Percentiles rank a stretch among this genome's conserved stretches.
Conservation (phyloP, 2,329 filamentous ascomycete species). For the Bipolaris sorokiniana region DNA sequence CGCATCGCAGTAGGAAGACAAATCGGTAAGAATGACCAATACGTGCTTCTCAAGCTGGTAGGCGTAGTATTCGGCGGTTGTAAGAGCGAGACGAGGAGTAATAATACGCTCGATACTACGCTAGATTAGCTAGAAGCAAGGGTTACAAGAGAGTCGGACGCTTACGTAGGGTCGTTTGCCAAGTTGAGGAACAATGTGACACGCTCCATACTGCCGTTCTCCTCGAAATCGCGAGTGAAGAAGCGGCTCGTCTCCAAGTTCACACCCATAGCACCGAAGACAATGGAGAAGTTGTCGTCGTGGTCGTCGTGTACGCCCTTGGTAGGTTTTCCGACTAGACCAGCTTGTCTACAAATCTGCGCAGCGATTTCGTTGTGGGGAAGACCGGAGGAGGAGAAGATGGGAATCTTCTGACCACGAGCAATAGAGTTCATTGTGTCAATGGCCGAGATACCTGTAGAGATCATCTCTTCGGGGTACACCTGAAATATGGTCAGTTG, state of each 20-base stretch:
- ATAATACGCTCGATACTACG: constrained; percentile 97
- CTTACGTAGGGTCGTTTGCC: constrained; percentile 97
- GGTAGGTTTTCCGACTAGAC: constrained; percentile 88
- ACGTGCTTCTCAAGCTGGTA: constrained; percentile 99
- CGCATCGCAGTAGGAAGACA: constrained; percentile 97
- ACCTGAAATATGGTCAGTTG: constrained; percentile 62
- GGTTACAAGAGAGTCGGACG: constrained; percentile 24
- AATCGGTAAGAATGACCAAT: constrained; percentile 95
- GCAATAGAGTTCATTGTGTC: constrained; percentile 94
- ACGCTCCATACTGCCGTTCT: constrained; percentile 98
- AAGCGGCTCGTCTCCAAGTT: constrained; percentile 99
- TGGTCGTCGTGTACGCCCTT: constrained; percentile 97
- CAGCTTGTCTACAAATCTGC: constrained; percentile 96
- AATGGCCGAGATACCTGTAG: constrained; percentile 98
- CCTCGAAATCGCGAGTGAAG: constrained; percentile 98
- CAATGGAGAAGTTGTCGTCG: constrained; percentile 99
- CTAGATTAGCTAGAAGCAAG: constrained; percentile 24
- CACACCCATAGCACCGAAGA: constrained; percentile 99
- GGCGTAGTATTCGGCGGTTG: constrained; percentile 98
- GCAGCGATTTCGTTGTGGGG: constrained; percentile 99
- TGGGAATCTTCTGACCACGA: constrained; percentile 98
- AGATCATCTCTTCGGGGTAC: constrained; percentile 99
- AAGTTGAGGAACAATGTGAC: constrained; percentile 98
- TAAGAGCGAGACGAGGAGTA: constrained; percentile 95
- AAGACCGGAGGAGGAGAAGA: constrained; percentile 97